phyloP scores from a whole-genome alignment of 257 asterid genomes.

The Vinca minor region DNA sequence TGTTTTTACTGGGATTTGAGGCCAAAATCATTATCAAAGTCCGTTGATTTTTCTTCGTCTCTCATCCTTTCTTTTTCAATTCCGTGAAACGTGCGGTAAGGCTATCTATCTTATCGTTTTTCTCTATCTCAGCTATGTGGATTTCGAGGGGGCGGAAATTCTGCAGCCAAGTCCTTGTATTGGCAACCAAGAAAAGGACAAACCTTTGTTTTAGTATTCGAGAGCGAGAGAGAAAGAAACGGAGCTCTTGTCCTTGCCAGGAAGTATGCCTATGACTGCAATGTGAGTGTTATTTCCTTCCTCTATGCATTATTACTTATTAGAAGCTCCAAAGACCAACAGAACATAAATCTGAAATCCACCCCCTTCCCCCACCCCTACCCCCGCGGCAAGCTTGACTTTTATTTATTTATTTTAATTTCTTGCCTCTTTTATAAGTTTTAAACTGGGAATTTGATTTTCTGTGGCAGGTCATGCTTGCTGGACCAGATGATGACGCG shows the following conservation, averaged over 20 bases:
- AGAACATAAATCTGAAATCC: too few species aligned
- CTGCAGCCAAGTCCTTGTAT: conserved; percentile 82
- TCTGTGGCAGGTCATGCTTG: conserved; percentile 62
- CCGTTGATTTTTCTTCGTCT: background rate
- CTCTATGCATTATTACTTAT: too few species aligned
- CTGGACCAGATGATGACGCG: conserved; percentile 96
- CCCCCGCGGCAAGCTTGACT: too few species aligned
- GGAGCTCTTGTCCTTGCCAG: conserved; percentile 71
- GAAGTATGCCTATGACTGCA: conserved; percentile 78
- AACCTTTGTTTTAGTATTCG: conserved; percentile 75
- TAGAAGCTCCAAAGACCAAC: too few species aligned
- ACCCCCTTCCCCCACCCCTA: too few species aligned
- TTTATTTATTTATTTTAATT: background rate
- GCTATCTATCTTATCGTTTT: conserved; percentile 2
- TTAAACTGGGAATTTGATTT: background rate
- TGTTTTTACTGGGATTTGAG: background rate
- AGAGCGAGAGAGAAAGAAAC: conserved; percentile 74
- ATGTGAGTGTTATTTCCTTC: conserved; percentile 42
- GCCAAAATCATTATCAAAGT: background rate
- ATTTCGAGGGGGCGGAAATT: conserved; percentile 95
- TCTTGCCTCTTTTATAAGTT: background rate
- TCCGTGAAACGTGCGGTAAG: background rate
- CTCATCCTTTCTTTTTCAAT: background rate
- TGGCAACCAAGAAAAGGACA: conserved; percentile 95
- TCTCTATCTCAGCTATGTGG: conserved; percentile 59